A percentile compares a stretch with the other conserved stretches of the same genome.
Evolutionary conservation across 768 basidiomycete species (phyloP).

Genomic region (Mycena venus): DNA sequence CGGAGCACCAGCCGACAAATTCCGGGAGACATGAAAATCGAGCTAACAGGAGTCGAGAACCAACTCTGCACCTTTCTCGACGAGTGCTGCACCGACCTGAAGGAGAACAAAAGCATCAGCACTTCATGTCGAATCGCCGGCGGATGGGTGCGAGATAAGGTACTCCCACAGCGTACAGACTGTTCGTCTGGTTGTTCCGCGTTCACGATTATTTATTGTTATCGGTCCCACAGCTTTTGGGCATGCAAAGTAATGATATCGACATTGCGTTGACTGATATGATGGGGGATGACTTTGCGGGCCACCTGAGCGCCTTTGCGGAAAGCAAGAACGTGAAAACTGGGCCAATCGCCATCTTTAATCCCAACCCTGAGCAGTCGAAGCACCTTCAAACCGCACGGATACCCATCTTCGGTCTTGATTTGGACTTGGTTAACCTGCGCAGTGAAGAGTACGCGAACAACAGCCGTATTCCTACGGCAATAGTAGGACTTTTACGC

Average conservation of each 20-base stretch:
- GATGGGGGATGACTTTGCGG: constrained; percentile 92
- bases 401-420: constrained; percentile 81
- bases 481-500: constrained; percentile 70
- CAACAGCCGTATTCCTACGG: constrained; percentile 89
- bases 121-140: constrained; percentile 93
- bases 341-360: constrained; percentile 83
- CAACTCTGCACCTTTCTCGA: constrained; percentile 84
- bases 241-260: constrained; percentile 88
- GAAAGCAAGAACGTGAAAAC: constrained; percentile 63
- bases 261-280: constrained; percentile 92
- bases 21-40: constrained; percentile 54
- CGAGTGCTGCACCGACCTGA: constrained; percentile 75
- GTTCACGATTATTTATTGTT: constrained; percentile 15
- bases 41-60: constrained; percentile 77
- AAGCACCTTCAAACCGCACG: constrained; percentile 98
- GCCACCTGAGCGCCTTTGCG: constrained; percentile 77
- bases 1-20: constrained; percentile 21
- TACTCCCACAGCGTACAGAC: constrained; percentile 40
- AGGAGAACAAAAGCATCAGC: constrained; percentile 62
- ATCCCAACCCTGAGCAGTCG: constrained; percentile 95
- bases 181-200: constrained; percentile 29
- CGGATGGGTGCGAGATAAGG: constrained; percentile 99
- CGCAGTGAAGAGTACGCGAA: constrained; percentile 92
- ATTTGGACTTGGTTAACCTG: constrained; percentile 95
- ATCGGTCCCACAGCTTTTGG: constrained; percentile 73